Evolutionary conservation across 345 rosid species (phyloP).

Genomic region (Eucalyptus camaldulensis): DNA sequence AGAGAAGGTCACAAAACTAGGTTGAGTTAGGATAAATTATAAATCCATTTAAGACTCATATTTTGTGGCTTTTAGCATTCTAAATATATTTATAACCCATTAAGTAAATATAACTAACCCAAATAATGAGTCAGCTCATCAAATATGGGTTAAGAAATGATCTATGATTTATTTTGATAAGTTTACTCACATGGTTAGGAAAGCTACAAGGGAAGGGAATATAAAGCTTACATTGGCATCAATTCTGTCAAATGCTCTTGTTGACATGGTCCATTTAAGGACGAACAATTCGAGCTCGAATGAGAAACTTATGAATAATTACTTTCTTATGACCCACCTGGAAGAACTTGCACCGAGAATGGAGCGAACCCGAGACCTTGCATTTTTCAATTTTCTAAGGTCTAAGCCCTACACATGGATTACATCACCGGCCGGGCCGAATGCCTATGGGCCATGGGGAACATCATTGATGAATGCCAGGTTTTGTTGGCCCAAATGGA

Average conservation of each 20-base stretch:
- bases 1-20: accelerated
- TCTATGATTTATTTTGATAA: accelerated
- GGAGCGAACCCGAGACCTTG: not conserved
- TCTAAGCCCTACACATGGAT: not conserved
- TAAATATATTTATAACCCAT: not conserved
- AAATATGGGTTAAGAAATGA: too few species aligned
- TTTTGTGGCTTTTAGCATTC: not conserved
- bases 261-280: not conserved
- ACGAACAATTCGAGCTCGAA: accelerated
- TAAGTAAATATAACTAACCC: accelerated
- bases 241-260: conserved; percentile 1
- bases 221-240: conserved; percentile 30
- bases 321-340: not conserved
- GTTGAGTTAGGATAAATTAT: not conserved
- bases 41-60: too few species aligned
- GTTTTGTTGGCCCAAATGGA: not conserved
- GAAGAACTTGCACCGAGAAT: not conserved
- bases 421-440: not conserved
- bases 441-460: not conserved
- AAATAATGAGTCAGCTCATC: not conserved
- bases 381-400: not conserved
- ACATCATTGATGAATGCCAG: not conserved
- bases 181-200: conserved; percentile 24
- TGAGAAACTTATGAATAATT: accelerated
- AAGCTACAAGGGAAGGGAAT: conserved; percentile 7